Evolutionary conservation across 345 rosid species (phyloP).

Genomic region (Garcia nutans): DNA sequence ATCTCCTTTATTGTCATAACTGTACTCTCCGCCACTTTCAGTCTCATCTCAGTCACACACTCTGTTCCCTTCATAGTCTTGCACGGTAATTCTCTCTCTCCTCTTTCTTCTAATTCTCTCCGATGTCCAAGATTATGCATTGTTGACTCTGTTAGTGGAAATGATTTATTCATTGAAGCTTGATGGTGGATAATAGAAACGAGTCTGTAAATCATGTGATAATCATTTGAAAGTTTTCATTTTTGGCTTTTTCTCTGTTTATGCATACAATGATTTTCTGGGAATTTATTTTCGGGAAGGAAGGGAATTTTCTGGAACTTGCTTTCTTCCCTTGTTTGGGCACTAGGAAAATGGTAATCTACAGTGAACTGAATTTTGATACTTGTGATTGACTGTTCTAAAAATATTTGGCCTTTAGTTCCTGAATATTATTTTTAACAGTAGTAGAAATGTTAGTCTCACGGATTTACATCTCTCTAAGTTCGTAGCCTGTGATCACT

Average conservation of each 20-base stretch:
- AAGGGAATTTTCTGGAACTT: not conserved
- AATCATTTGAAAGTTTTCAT: not conserved
- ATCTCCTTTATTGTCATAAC: not conserved
- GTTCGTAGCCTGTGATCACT: no score
- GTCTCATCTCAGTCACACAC: conserved; percentile 31
- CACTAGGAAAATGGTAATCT: not conserved
- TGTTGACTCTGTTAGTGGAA: not conserved
- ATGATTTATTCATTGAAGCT: not conserved
- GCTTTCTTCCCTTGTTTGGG: not conserved
- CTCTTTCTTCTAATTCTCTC: not conserved
- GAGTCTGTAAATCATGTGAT: not conserved
- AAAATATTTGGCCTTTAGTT: not conserved
- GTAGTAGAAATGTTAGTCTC: no score
- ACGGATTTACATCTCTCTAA: no score
- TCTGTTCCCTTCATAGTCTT: conserved; percentile 74
- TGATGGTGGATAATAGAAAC: no score
- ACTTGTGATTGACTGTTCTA: not conserved
- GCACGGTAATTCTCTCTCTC: conserved; percentile 44
- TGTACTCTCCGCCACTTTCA: not conserved
- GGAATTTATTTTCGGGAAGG: not conserved
- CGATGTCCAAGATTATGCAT: not conserved
- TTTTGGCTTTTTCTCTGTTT: not conserved
- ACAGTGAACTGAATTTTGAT: not conserved
- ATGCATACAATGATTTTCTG: not conserved
- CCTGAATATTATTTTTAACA: not conserved